A percentile compares a stretch with the other conserved stretches of the same genome.
phyloP scores from a whole-genome alignment of 202 grass and related monocot genomes.

The Schoenoplectus tabernaemontani region DNA sequence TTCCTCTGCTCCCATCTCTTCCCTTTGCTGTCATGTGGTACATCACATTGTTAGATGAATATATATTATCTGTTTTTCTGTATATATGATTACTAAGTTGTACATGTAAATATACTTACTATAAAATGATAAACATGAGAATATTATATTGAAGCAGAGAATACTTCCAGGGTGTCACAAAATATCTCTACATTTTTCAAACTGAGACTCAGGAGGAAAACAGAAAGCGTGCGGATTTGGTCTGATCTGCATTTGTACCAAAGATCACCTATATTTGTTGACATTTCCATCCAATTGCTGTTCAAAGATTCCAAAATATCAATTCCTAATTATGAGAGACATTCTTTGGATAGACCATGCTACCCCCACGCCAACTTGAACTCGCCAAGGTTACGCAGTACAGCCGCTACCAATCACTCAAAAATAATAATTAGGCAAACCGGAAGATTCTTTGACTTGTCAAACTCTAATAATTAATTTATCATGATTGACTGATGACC shows the following conservation, averaged over 20 bases:
- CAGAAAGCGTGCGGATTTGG: slow-evolving; percentile 15
- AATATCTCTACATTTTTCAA: neutral
- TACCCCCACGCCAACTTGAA: neutral
- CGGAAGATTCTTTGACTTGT: slow-evolving; percentile 8
- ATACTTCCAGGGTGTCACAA: neutral
- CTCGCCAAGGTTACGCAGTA: neutral
- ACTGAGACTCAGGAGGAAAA: slow-evolving; percentile 6
- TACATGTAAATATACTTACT: no score
- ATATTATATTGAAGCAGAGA: neutral
- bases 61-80: no score
- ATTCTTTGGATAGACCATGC: slow-evolving; percentile 20
- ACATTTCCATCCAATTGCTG: slow-evolving; percentile 15
- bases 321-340: slow-evolving; percentile 13
- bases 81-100: no score
- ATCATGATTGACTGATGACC: neutral
- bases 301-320: slow-evolving; percentile 16
- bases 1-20: neutral
- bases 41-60: no score
- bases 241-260: neutral
- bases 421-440: neutral
- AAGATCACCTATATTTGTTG: slow-evolving; percentile 5
- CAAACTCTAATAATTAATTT: slow-evolving; percentile 12
- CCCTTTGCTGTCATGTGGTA: no score
- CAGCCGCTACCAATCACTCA: neutral
- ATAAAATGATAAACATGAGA: neutral